These are phyloP conservation scores for Geotrichum cucujoidarum DNA, from an alignment of 1,139 yeast genomes.

Conservation along the genomic window DNA sequence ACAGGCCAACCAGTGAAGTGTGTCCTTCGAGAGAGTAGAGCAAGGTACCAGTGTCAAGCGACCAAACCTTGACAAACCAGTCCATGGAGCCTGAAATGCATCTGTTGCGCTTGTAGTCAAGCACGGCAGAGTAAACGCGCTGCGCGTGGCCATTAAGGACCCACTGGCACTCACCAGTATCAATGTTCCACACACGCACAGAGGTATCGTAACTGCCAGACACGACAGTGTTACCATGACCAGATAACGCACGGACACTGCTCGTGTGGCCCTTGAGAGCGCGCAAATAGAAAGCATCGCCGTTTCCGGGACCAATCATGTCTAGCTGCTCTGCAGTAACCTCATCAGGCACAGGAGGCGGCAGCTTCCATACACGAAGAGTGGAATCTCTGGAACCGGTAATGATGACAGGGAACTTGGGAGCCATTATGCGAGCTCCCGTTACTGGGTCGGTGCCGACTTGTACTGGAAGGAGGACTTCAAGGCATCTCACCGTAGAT, in stretches of 20 bases:
- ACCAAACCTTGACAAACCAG: constrained; percentile 85
- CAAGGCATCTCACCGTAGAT: constrained; percentile 87
- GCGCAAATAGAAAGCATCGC: constrained; percentile 61
- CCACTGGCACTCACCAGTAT: constrained; percentile 56
- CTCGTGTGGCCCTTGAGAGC: constrained; percentile 79
- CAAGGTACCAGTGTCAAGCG: constrained; percentile 66
- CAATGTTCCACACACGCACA: constrained; percentile 48
- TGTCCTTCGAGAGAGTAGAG: constrained; percentile 74
- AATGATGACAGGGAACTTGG: constrained; percentile 60
- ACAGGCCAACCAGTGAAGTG: constrained; percentile 79
- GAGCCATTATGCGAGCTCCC: constrained; percentile 61
- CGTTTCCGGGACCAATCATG: constrained; percentile 15
- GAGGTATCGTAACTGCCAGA: constrained; percentile 91
- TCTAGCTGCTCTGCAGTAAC: constrained; percentile 5
- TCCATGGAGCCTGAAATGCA: constrained; percentile 95
- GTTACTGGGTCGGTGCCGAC: constrained; percentile 28
- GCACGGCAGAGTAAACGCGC: constrained; percentile 78
- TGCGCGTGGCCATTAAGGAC: constrained; percentile 80
- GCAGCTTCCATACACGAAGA: constrained; percentile 83
- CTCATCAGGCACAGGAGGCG: constrained; percentile 34
- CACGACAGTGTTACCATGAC: constrained; percentile 75
- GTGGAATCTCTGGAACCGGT: constrained; percentile 91
- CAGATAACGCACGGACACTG: constrained; percentile 83
- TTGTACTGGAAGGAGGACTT: constrained; percentile 62
- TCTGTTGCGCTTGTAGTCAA: constrained; percentile 67